phyloP scores from a whole-genome alignment of 805 yeast genomes.

The Candida cerambycidarum region DNA sequence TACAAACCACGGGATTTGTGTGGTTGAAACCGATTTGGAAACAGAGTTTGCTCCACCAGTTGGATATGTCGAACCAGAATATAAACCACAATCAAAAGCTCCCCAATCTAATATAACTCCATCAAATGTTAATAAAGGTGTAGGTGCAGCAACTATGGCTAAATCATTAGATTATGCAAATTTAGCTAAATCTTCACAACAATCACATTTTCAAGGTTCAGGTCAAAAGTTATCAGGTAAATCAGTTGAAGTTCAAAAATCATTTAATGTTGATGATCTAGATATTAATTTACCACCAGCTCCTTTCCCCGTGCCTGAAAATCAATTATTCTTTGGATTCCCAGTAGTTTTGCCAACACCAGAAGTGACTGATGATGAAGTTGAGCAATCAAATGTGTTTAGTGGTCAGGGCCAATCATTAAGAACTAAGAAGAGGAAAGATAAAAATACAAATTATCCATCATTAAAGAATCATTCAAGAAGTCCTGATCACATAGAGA shows the following conservation, averaged over 20 bases:
- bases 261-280: conserved; percentile 41
- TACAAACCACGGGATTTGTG: conserved; percentile 70
- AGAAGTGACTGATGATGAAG: conserved; percentile 25
- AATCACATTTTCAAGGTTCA: conserved; percentile 48
- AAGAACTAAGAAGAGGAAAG: conserved; percentile 71
- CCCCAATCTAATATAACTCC: conserved; percentile 34
- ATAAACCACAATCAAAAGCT: conserved; percentile 42
- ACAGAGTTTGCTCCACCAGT: conserved; percentile 99
- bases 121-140: conserved; percentile 34
- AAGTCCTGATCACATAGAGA: conserved; percentile 79
- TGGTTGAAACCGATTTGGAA: conserved; percentile 92
- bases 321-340: conserved; percentile 90
- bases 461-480: conserved; percentile 62
- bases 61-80: conserved; percentile 92
- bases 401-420: conserved; percentile 74
- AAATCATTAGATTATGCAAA: conserved; percentile 63
- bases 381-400: conserved; percentile 43
- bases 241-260: conserved; percentile 25
- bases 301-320: conserved; percentile 72
- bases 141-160: conserved; percentile 74
- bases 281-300: conserved; percentile 65
- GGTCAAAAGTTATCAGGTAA: conserved; percentile 77
- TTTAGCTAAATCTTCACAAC: conserved; percentile 40
- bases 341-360: conserved; percentile 58
- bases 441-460: conserved; percentile 45